A percentile compares a stretch with the other conserved stretches of the same genome.
Evolutionary conservation across 306 rosid species (phyloP).

Genomic region (Abrus pulchellus): DNA sequence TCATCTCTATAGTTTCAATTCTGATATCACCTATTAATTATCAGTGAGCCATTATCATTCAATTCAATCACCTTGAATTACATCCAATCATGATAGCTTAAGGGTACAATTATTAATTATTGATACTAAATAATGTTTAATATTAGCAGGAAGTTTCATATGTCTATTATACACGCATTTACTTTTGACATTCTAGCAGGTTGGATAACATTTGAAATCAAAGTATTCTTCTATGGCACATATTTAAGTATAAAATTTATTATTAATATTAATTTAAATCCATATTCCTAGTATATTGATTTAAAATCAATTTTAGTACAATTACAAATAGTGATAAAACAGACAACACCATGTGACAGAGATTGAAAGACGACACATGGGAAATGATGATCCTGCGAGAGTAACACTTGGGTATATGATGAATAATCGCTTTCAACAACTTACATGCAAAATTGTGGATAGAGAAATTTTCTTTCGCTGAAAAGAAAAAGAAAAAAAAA

Average conservation of each 20-base stretch:
- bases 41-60: background rate
- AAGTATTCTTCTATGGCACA: no score
- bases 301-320: background rate
- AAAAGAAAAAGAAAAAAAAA: background rate
- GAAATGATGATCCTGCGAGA: no score
- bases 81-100: background rate
- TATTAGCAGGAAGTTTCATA: background rate
- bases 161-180: no score
- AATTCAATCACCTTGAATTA: constrained; percentile 11
- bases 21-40: constrained; percentile 12
- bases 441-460: background rate
- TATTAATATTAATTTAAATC: no score
- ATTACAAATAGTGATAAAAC: background rate
- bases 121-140: background rate
- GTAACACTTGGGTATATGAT: background rate
- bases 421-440: background rate
- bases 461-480: background rate
- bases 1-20: constrained; percentile 27
- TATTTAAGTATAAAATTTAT: no score
- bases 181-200: background rate
- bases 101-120: background rate
- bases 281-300: no score
- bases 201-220: no score
- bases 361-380: constrained; percentile 15
- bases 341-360: background rate